Evolutionary conservation across 352 stramenopile genomes (phyloP).

Genomic region (Phytophthora pisi): DNA sequence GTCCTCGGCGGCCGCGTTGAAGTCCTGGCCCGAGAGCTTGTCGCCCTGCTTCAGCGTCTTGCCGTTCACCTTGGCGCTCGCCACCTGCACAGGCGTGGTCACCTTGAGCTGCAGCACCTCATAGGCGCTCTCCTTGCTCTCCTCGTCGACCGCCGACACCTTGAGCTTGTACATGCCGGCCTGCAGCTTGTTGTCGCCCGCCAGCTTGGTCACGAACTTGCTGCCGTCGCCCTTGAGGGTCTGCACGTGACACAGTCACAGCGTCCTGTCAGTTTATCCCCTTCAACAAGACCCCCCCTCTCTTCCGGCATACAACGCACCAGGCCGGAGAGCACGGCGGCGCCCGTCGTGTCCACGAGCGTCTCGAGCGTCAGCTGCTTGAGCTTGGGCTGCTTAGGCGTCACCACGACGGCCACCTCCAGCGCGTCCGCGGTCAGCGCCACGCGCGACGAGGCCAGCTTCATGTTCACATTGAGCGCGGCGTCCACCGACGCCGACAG

Average conservation of each 20-base stretch:
- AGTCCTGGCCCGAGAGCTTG: slow-evolving; percentile 55
- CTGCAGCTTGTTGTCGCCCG: slow-evolving; percentile 48
- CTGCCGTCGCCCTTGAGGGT: slow-evolving; percentile 67
- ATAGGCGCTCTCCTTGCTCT: slow-evolving; percentile 52
- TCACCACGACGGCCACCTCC: slow-evolving; percentile 60
- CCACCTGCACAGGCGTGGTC: slow-evolving; percentile 68
- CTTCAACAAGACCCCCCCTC: background rate
- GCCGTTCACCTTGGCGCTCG: slow-evolving; percentile 60
- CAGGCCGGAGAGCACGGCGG: slow-evolving; percentile 59
- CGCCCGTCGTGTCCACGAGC: slow-evolving; percentile 70
- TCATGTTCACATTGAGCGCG: slow-evolving; percentile 46
- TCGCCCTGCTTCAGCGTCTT: slow-evolving; percentile 54
- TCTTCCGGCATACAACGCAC: slow-evolving; percentile 32
- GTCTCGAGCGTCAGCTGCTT: slow-evolving; percentile 68
- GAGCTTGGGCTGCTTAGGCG: slow-evolving; percentile 59
- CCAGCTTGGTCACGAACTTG: slow-evolving; percentile 59
- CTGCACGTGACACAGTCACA: slow-evolving; percentile 27
- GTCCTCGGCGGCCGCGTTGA: slow-evolving; percentile 67
- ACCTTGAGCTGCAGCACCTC: slow-evolving; percentile 81
- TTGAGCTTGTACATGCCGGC: slow-evolving; percentile 87
- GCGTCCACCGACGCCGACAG: slow-evolving; percentile 33
- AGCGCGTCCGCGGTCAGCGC: slow-evolving; percentile 45
- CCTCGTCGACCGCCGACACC: slow-evolving; percentile 50
- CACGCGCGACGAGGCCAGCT: slow-evolving; percentile 53
- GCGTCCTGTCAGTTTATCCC: background rate